Conservation (phyloP, 2,329 filamentous ascomycete species). For the Thyridium curvatum region DNA sequence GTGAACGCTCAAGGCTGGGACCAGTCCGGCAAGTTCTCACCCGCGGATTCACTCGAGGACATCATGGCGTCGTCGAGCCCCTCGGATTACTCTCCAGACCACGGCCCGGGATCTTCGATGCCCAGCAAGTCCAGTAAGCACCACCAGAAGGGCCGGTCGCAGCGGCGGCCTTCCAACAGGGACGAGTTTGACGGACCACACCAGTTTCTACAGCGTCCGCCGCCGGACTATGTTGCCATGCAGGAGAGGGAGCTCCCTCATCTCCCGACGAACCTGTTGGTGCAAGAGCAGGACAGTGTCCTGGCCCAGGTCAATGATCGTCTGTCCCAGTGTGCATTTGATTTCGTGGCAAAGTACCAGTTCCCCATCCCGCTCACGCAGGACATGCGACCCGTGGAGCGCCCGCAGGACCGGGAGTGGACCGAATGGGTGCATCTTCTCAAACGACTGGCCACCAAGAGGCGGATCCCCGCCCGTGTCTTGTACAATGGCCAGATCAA, state of each 20-base stretch:
- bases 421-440: constrained; percentile 88
- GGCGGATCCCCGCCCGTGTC: constrained; percentile 75
- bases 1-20: constrained; percentile 40
- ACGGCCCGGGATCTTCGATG: constrained; percentile 30
- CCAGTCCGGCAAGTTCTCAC: constrained; percentile 44
- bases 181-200: constrained; percentile 88
- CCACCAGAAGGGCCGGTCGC: constrained; percentile 31
- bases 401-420: constrained; percentile 77
- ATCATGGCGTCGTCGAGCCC: constrained; percentile 51
- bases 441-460: constrained; percentile 79
- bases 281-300: constrained; percentile 80
- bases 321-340: constrained; percentile 78
- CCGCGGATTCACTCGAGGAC: constrained; percentile 52
- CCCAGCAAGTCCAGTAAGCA: constrained; percentile 27
- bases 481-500: constrained; percentile 89
- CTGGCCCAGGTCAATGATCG: constrained; percentile 77
- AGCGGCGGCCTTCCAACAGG: constrained; percentile 69
- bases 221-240: constrained; percentile 63
- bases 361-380: constrained; percentile 81
- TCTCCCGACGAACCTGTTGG: constrained; percentile 74
- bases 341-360: constrained; percentile 87
- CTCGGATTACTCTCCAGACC: constrained; percentile 55
- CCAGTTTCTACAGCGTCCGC: constrained; percentile 70
- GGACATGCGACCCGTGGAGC: constrained; percentile 71
- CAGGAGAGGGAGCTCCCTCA: constrained; percentile 77